phyloP scores from a whole-genome alignment of 495 filamentous ascomycete genomes.

The Xylaria acuta region DNA sequence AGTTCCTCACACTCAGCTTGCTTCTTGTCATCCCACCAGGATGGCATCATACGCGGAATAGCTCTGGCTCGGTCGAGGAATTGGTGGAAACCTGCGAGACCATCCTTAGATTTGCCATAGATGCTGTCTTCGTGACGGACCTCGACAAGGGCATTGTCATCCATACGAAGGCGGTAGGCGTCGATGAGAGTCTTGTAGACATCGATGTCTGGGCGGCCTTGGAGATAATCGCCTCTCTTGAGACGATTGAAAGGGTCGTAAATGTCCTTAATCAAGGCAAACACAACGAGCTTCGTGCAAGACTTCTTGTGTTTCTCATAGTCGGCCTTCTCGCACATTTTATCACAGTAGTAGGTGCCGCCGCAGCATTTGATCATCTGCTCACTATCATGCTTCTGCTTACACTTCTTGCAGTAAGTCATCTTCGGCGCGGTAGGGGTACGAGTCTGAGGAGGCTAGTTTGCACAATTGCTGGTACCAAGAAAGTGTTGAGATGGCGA shows the following conservation, averaged over 20 bases:
- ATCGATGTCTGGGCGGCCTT: constrained; percentile 47
- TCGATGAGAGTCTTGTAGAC: constrained; percentile 55
- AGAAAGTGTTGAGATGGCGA: not conserved
- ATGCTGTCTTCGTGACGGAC: constrained; percentile 28
- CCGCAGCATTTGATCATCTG: constrained; percentile 1
- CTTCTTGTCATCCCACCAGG: constrained; percentile 49
- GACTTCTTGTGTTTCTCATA: not conserved
- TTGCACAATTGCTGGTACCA: not conserved
- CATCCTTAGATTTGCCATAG: constrained; percentile 37
- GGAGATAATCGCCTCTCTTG: constrained; percentile 40
- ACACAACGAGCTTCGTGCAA: not conserved
- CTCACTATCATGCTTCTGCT: not conserved
- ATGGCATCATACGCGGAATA: constrained; percentile 42
- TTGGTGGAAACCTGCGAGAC: constrained; percentile 15
- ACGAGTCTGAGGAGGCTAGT: not conserved
- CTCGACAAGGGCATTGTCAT: constrained; percentile 42
- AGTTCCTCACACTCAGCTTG: constrained; percentile 34
- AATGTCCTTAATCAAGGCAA: constrained; percentile 15
- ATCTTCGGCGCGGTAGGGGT: not conserved
- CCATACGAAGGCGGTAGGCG: constrained; percentile 50
- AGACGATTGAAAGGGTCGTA: constrained; percentile 39
- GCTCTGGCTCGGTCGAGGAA: constrained; percentile 29
- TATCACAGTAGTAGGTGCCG: constrained; percentile 7
- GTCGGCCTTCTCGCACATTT: constrained; percentile 7
- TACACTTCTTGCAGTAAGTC: not conserved